phyloP scores from a whole-genome alignment of 495 filamentous ascomycete genomes.

The Tetracladium setigerum region DNA sequence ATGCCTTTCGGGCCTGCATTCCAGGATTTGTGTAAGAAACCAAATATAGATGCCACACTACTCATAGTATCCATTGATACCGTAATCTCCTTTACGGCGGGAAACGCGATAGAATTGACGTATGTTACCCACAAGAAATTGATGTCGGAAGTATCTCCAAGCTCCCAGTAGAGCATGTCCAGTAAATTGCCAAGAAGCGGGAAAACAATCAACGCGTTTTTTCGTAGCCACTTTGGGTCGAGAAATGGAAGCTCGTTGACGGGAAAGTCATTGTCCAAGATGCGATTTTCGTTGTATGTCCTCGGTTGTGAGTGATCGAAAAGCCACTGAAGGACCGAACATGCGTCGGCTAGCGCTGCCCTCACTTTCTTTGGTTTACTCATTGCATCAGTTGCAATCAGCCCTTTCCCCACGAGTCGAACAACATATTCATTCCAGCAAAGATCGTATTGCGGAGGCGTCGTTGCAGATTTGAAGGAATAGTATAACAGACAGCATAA shows the following conservation, averaged over 20 bases:
- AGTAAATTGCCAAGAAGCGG: constrained; percentile 57
- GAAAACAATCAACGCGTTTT: constrained; percentile 53
- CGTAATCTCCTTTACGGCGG: constrained; percentile 84
- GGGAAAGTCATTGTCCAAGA: constrained; percentile 37
- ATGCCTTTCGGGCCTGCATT: constrained; percentile 25
- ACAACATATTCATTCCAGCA: constrained; percentile 76
- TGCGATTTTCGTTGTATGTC: constrained; percentile 65
- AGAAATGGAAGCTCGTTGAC: constrained; percentile 62
- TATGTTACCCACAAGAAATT: constrained; percentile 62
- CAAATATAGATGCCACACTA: constrained; percentile 65
- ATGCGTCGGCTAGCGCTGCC: constrained; percentile 39
- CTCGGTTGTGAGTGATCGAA: constrained; percentile 57
- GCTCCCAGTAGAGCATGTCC: constrained; percentile 43
- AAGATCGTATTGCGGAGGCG: constrained; percentile 52
- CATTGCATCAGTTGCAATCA: constrained; percentile 13
- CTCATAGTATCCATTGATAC: constrained; percentile 74
- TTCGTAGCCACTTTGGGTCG: constrained; percentile 84
- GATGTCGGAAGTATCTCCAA: constrained; percentile 36
- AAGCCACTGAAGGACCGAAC: constrained; percentile 58
- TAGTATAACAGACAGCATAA: constrained; percentile 84
- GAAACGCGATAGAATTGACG: constrained; percentile 60
- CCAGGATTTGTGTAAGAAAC: constrained; percentile 63
- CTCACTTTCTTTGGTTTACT: constrained; percentile 26
- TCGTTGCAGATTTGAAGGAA: constrained; percentile 61
- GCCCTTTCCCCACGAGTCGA: constrained; percentile 40